Conservation (phyloP, 2,329 filamentous ascomycete genomes). For the Talaromyces verruculosus region DNA sequence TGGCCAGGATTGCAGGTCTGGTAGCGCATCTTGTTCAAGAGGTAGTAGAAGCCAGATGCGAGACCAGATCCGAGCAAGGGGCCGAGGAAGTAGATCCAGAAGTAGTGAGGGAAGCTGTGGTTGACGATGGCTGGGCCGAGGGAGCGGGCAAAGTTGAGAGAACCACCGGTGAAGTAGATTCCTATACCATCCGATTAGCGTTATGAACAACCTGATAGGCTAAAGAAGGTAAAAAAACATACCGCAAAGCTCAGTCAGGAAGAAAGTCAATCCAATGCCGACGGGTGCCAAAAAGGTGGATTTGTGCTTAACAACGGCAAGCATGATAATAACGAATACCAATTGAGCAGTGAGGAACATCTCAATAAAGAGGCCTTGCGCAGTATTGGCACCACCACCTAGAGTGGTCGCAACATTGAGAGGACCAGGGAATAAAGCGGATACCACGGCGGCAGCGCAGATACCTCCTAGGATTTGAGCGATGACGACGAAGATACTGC, state of each 20-base stretch:
- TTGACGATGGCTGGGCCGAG: slow-evolving; percentile 51
- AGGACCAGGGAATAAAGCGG: slow-evolving; percentile 58
- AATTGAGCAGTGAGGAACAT: slow-evolving; percentile 65
- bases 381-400: slow-evolving; percentile 51
- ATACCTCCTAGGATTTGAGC: slow-evolving; percentile 62
- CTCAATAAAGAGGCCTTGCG: slow-evolving; percentile 65
- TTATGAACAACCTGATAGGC: neutral
- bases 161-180: slow-evolving; percentile 51
- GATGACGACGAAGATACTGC: slow-evolving; percentile 54
- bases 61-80: slow-evolving; percentile 49
- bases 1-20: slow-evolving; percentile 52
- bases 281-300: slow-evolving; percentile 70
- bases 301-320: slow-evolving; percentile 72
- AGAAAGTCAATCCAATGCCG: slow-evolving; percentile 69
- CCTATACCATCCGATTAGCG: slow-evolving; percentile 30
- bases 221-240: neutral
- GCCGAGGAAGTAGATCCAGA: slow-evolving; percentile 55
- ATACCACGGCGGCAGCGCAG: slow-evolving; percentile 58
- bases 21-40: slow-evolving; percentile 49
- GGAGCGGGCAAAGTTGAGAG: slow-evolving; percentile 51
- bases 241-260: slow-evolving; percentile 58
- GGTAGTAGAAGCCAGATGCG: slow-evolving; percentile 51
- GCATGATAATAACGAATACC: slow-evolving; percentile 65
- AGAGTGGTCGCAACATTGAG: slow-evolving; percentile 59
- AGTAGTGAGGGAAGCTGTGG: slow-evolving; percentile 47